Evolutionary conservation across 495 filamentous ascomycete species (phyloP).

Genomic region (Aspergillus diversus): DNA sequence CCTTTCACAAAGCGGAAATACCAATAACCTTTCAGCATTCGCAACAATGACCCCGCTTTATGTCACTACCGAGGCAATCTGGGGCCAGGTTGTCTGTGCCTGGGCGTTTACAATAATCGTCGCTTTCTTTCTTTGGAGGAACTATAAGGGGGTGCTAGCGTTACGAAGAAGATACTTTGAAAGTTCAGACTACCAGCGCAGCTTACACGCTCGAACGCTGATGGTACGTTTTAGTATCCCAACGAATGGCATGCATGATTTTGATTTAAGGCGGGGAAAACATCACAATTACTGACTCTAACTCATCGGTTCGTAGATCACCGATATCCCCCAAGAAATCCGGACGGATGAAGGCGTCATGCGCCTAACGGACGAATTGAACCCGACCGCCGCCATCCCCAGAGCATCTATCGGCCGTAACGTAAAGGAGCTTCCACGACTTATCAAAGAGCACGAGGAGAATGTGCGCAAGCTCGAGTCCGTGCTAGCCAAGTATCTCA

Average conservation of each 20-base stretch:
- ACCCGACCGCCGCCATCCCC: slow-evolving; percentile 74
- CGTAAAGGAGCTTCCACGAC: slow-evolving; percentile 79
- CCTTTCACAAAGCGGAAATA: slow-evolving; percentile 52
- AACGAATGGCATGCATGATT: not conserved
- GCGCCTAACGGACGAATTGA: slow-evolving; percentile 73
- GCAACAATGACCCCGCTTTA: slow-evolving; percentile 58
- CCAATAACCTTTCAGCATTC: slow-evolving; percentile 41
- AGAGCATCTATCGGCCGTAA: slow-evolving; percentile 85
- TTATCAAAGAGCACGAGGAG: slow-evolving; percentile 84
- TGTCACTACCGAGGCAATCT: slow-evolving; percentile 52
- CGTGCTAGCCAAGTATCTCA: slow-evolving; percentile 85
- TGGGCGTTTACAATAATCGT: slow-evolving; percentile 79
- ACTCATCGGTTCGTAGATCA: slow-evolving; percentile 56
- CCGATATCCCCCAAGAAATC: slow-evolving; percentile 75
- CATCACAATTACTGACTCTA: not conserved
- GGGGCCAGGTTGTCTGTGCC: slow-evolving; percentile 81
- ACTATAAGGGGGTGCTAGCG: slow-evolving; percentile 72
- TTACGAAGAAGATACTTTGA: slow-evolving; percentile 81
- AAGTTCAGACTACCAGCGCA: slow-evolving; percentile 85
- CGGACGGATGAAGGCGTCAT: slow-evolving; percentile 86
- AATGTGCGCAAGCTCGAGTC: slow-evolving; percentile 80
- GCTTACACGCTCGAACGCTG: slow-evolving; percentile 85
- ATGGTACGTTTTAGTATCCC: slow-evolving; percentile 58
- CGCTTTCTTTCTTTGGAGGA: slow-evolving; percentile 83
- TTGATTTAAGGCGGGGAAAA: not conserved